These are phyloP conservation scores for Macrocybe gigantea DNA, from an alignment of 768 basidiomycete genomes.

Conservation along the genomic window DNA sequence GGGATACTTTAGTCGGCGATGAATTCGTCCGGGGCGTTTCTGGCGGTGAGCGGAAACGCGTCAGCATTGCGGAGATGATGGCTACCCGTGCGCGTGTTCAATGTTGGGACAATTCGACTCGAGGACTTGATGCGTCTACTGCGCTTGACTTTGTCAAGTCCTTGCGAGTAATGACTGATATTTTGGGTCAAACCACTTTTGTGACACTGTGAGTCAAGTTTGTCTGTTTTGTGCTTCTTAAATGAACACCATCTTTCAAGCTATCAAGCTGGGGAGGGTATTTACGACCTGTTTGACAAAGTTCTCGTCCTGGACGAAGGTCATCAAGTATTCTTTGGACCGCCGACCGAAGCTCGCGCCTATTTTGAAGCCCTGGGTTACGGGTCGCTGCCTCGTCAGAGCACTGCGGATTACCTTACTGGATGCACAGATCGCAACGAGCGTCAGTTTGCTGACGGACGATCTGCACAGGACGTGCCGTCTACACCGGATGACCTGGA, in stretches of 20 bases:
- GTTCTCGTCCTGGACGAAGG: slow-evolving; percentile 81
- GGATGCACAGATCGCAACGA: slow-evolving; percentile 84
- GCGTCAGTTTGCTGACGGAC: slow-evolving; percentile 67
- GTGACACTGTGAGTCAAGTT: slow-evolving; percentile 54
- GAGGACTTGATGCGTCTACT: slow-evolving; percentile 81
- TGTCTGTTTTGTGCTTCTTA: background rate
- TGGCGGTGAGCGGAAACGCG: slow-evolving; percentile 74
- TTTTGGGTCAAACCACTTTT: slow-evolving; percentile 76
- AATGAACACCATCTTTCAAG: slow-evolving; percentile 19
- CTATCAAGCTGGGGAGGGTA: slow-evolving; percentile 80
- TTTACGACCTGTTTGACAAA: slow-evolving; percentile 80
- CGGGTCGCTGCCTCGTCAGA: slow-evolving; percentile 72
- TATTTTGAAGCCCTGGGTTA: slow-evolving; percentile 80
- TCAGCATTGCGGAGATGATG: slow-evolving; percentile 87
- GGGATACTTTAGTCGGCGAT: slow-evolving; percentile 76
- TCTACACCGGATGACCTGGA: slow-evolving; percentile 67
- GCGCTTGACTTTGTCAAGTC: slow-evolving; percentile 82
- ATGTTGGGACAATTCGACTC: slow-evolving; percentile 81
- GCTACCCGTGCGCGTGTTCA: slow-evolving; percentile 75
- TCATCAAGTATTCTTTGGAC: slow-evolving; percentile 77
- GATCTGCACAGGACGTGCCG: slow-evolving; percentile 52
- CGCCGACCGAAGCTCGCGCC: slow-evolving; percentile 60
- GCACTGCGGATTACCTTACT: slow-evolving; percentile 81
- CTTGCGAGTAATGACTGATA: slow-evolving; percentile 76
- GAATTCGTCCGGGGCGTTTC: slow-evolving; percentile 81